phyloP scores from a whole-genome alignment of 495 filamentous ascomycete genomes.

The Cercophora samala region DNA sequence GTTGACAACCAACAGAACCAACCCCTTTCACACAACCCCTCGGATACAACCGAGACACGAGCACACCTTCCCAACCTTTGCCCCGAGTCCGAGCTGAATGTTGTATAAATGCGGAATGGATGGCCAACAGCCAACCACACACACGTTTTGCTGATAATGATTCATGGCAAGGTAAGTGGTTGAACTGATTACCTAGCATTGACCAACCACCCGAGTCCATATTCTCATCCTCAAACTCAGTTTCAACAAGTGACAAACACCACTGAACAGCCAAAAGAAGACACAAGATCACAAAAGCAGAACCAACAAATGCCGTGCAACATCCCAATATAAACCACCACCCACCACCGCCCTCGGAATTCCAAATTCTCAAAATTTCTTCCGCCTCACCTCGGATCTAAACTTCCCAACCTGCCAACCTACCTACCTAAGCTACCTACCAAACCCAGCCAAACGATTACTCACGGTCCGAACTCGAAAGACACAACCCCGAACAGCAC shows the following conservation, averaged over 20 bases:
- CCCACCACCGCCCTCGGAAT: too few relatives aligned
- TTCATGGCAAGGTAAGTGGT: too few relatives aligned
- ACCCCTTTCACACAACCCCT: background rate
- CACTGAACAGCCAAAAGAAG: background rate
- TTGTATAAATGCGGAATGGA: background rate
- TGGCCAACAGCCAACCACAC: background rate
- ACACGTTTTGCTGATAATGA: too few relatives aligned
- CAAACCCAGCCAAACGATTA: too few relatives aligned
- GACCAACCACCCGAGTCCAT: too few relatives aligned
- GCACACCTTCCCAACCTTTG: background rate
- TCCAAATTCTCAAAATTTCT: background rate
- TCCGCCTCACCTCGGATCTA: background rate
- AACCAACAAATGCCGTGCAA: background rate
- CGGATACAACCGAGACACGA: background rate
- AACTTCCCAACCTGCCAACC: too few relatives aligned
- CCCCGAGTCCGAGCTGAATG: background rate
- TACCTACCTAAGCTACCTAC: too few relatives aligned
- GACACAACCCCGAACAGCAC: too few relatives aligned
- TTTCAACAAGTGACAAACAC: background rate
- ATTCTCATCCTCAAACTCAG: too few relatives aligned
- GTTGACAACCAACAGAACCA: background rate
- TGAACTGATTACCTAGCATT: too few relatives aligned
- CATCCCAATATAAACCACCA: background rate
- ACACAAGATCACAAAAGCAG: background rate
- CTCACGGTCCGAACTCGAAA: background rate